Conservation (phyloP, 176 grass and related monocot genomes). For the Aegilops longissima region DNA sequence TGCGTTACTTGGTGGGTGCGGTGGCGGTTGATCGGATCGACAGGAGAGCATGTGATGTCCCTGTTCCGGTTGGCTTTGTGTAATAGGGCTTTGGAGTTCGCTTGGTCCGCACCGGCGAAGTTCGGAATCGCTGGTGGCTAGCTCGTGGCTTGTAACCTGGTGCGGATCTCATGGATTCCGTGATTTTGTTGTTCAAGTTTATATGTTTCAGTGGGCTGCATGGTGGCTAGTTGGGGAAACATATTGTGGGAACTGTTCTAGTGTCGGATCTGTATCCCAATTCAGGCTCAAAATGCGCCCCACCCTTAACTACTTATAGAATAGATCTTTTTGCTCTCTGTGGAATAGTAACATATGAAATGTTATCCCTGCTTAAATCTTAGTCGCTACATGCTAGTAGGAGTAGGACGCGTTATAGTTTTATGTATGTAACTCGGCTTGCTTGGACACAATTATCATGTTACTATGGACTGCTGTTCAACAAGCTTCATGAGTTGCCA, state of each 20-base stretch:
- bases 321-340: neutral
- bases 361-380: neutral
- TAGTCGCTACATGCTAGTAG: neutral
- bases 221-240: neutral
- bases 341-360: neutral
- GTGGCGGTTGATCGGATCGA: neutral
- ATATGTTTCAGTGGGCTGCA: no score
- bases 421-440: neutral
- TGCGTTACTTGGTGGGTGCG: no score
- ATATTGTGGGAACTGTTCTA: neutral
- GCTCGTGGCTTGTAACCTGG: no score
- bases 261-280: neutral
- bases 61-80: no score
- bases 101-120: no score
- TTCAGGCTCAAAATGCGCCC: neutral
- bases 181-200: no score
- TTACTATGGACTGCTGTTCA: neutral
- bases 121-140: no score
- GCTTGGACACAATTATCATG: neutral
- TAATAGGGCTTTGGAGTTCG: no score
- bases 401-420: neutral
- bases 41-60: neutral
- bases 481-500: neutral
- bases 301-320: neutral
- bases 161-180: no score